Evolutionary conservation across 176 grass and related monocot genomes (phyloP).

Genomic region (Hyparrhenia diplandra): DNA sequence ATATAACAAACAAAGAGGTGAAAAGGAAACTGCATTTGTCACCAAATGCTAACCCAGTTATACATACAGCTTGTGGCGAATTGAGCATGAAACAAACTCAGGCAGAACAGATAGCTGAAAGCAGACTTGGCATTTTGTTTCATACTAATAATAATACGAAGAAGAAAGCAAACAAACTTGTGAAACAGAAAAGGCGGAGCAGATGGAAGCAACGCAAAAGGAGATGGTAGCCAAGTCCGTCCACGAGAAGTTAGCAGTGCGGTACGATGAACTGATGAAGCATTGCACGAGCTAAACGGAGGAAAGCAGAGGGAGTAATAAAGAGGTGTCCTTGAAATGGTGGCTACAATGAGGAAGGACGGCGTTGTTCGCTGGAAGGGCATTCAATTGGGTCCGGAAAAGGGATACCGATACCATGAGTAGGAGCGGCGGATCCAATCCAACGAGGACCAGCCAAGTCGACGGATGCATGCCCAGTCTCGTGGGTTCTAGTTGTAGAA

Average conservation of each 20-base stretch:
- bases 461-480: too few species aligned
- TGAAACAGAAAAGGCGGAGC: not conserved
- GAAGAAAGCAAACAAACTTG: not conserved
- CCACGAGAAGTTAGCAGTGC: not conserved
- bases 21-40: not conserved
- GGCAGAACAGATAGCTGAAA: not conserved
- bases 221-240: not conserved
- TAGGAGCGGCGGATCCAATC: conserved; percentile 18
- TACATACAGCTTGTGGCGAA: not conserved
- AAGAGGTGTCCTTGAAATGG: conserved; percentile 20
- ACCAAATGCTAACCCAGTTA: not conserved
- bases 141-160: not conserved
- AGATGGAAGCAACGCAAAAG: not conserved
- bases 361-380: conserved; percentile 21
- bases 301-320: not conserved
- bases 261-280: not conserved
- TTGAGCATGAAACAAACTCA: not conserved
- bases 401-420: not conserved
- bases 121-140: not conserved
- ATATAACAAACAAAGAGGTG: not conserved
- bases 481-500: too few species aligned
- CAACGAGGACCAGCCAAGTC: not conserved
- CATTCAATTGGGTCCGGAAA: conserved; percentile 17
- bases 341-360: conserved; percentile 18
- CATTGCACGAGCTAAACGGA: not conserved